These are phyloP conservation scores for Trypanosoma avium DNA, from an alignment of 208 protist genomes.

Conservation along the genomic window DNA sequence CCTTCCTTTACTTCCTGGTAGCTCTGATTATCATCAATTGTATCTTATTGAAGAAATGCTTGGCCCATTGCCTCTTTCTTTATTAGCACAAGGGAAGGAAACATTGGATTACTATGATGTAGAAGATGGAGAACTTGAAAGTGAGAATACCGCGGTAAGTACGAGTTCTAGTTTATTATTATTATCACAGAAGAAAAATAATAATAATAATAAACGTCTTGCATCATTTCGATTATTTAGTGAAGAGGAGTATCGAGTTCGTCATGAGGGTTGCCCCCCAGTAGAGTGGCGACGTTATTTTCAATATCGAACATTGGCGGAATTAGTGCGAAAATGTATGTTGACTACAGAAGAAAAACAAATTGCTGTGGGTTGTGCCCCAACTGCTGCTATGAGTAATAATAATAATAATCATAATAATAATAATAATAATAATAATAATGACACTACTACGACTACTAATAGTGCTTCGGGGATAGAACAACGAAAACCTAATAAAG, in stretches of 20 bases:
- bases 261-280: conserved; percentile 8
- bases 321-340: conserved; percentile 67
- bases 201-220: neutral
- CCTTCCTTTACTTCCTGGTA: conserved; percentile 93
- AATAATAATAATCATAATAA: no score
- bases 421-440: no score
- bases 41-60: conserved; percentile 94
- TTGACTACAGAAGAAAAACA: conserved; percentile 58
- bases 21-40: conserved; percentile 93
- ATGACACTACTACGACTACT: no score
- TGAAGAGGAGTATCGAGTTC: conserved; percentile 34
- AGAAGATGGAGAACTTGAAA: conserved; percentile 1
- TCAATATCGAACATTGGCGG: conserved; percentile 60
- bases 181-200: no score
- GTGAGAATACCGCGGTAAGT: neutral
- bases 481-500: conserved; percentile 15
- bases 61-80: conserved; percentile 65
- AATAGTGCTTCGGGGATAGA: neutral
- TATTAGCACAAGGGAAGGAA: conserved; percentile 56
- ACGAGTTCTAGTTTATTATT: no score
- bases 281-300: conserved; percentile 63
- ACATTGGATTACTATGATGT: conserved; percentile 52
- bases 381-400: conserved; percentile 34
- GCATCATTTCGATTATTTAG: conserved; percentile 11
- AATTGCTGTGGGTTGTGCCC: conserved; percentile 50